phyloP scores from a whole-genome alignment of 176 grass and related monocot genomes.

The Oryza rufipogon region DNA sequence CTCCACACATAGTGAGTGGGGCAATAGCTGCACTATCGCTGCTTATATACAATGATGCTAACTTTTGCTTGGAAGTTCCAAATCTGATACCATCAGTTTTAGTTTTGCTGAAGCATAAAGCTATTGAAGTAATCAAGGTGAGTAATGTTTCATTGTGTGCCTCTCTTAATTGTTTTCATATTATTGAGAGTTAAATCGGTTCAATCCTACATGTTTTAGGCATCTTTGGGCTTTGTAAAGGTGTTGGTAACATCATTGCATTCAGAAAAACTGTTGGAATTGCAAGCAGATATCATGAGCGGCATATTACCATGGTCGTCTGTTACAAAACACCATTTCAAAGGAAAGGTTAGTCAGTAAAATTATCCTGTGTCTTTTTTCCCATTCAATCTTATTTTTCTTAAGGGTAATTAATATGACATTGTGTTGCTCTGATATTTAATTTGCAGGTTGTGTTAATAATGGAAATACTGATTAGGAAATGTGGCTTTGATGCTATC shows the following conservation, averaged over 20 bases:
- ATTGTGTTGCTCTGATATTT: not conserved
- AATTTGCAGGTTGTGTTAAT: slow-evolving; percentile 76
- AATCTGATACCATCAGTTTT: slow-evolving; percentile 91
- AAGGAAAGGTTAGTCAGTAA: slow-evolving; percentile 65
- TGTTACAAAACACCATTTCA: slow-evolving; percentile 87
- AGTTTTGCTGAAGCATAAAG: slow-evolving; percentile 84
- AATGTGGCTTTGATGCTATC: slow-evolving; percentile 79
- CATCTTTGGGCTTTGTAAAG: slow-evolving; percentile 94
- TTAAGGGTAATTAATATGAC: slow-evolving; percentile 11
- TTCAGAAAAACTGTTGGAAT: slow-evolving; percentile 62
- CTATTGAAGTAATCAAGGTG: slow-evolving; percentile 90
- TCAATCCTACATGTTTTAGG: slow-evolving; percentile 51
- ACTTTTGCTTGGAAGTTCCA: slow-evolving; percentile 86
- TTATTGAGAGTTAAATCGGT: slow-evolving; percentile 32
- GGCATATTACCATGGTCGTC: slow-evolving; percentile 79
- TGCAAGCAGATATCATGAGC: slow-evolving; percentile 71
- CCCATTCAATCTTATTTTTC: slow-evolving; percentile 18
- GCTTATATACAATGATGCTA: slow-evolving; percentile 94
- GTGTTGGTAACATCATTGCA: slow-evolving; percentile 90
- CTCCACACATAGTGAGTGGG: slow-evolving; percentile 88
- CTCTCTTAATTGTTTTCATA: slow-evolving; percentile 22
- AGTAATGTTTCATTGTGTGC: slow-evolving; percentile 20
- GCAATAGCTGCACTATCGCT: slow-evolving; percentile 92
- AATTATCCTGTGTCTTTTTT: slow-evolving; percentile 20
- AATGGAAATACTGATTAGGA: slow-evolving; percentile 91